Percentiles rank a stretch among this genome's conserved stretches.
These are phyloP conservation scores for Mariannaea sp. DNA, from an alignment of 2,329 filamentous ascomycete genomes.

Conservation along the genomic window DNA sequence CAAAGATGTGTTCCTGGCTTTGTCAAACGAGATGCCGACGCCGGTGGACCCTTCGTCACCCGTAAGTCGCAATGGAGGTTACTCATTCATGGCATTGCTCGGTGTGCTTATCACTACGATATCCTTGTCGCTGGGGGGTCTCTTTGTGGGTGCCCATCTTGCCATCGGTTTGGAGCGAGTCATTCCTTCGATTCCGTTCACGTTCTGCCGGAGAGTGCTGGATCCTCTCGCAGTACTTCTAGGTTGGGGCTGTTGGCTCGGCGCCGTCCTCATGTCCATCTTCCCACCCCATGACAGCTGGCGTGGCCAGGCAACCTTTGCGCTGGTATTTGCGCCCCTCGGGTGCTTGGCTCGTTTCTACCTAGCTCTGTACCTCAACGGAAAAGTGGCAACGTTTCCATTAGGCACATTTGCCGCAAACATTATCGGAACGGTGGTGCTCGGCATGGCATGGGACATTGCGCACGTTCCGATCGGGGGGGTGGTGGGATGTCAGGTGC, in stretches of 20 bases:
- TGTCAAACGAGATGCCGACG: slow-evolving; percentile 71
- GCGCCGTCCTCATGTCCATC: slow-evolving; percentile 71
- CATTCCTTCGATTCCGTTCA: slow-evolving; percentile 65
- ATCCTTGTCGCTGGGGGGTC: slow-evolving; percentile 69
- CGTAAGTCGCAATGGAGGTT: slow-evolving; percentile 67
- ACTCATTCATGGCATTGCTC: slow-evolving; percentile 81
- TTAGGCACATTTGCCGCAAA: slow-evolving; percentile 87
- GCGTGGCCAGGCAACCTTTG: slow-evolving; percentile 77
- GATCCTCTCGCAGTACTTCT: slow-evolving; percentile 69
- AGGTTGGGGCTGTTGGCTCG: slow-evolving; percentile 77
- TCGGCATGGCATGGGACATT: slow-evolving; percentile 79
- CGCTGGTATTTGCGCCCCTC: slow-evolving; percentile 79
- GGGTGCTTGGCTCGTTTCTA: slow-evolving; percentile 81
- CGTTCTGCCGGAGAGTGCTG: slow-evolving; percentile 60
- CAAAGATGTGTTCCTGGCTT: slow-evolving; percentile 76
- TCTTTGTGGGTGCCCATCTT: slow-evolving; percentile 76
- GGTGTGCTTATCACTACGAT: slow-evolving; percentile 76
- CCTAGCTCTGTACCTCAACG: slow-evolving; percentile 72
- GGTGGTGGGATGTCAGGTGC: slow-evolving; percentile 67
- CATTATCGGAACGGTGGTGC: slow-evolving; percentile 72
- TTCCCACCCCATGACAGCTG: slow-evolving; percentile 75
- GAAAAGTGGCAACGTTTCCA: slow-evolving; percentile 69
- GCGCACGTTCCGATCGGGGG: slow-evolving; percentile 67
- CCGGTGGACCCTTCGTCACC: slow-evolving; percentile 45
- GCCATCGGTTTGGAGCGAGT: slow-evolving; percentile 64